phyloP scores from a whole-genome alignment of 495 filamentous ascomycete genomes.

The Hypoxylon lenormandii region DNA sequence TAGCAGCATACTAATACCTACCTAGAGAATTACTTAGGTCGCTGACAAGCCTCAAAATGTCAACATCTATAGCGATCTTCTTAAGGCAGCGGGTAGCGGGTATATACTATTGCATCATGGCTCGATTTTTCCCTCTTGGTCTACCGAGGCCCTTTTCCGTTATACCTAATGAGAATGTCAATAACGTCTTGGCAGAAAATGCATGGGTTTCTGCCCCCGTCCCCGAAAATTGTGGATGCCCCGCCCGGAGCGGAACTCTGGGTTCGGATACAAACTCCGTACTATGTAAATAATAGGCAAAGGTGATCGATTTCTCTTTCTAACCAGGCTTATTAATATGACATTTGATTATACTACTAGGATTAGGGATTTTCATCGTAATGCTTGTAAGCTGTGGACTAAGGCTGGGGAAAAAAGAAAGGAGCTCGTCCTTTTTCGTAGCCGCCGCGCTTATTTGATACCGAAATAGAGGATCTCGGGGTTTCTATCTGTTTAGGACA shows the following conservation, averaged over 20 bases:
- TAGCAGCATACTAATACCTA: conserved; percentile 2
- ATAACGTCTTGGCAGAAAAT: conserved; percentile 27
- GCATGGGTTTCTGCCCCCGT: conserved; percentile 16
- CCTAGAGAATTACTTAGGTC: background rate
- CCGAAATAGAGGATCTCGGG: conserved; percentile 18
- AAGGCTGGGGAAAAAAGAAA: background rate
- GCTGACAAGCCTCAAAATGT: conserved; percentile 22
- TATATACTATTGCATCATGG: conserved; percentile 38
- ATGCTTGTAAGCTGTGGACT: conserved; percentile 29
- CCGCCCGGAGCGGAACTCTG: conserved; percentile 41
- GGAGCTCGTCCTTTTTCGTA: background rate
- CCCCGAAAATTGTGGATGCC: conserved; percentile 41
- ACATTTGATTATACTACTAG: background rate
- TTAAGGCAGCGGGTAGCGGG: background rate
- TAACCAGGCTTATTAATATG: conserved; percentile 8
- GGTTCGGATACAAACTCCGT: conserved; percentile 39
- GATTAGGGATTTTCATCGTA: background rate
- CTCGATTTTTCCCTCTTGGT: conserved; percentile 22
- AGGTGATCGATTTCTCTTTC: conserved; percentile 14
- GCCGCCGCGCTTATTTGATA: background rate
- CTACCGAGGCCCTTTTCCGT: conserved; percentile 35
- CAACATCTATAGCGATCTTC: conserved; percentile 5
- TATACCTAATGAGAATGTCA: conserved; percentile 9
- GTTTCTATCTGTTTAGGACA: conserved; percentile 29
- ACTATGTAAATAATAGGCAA: conserved; percentile 29